phyloP scores from a whole-genome alignment of 768 basidiomycete genomes.

The Calocybe indica region DNA sequence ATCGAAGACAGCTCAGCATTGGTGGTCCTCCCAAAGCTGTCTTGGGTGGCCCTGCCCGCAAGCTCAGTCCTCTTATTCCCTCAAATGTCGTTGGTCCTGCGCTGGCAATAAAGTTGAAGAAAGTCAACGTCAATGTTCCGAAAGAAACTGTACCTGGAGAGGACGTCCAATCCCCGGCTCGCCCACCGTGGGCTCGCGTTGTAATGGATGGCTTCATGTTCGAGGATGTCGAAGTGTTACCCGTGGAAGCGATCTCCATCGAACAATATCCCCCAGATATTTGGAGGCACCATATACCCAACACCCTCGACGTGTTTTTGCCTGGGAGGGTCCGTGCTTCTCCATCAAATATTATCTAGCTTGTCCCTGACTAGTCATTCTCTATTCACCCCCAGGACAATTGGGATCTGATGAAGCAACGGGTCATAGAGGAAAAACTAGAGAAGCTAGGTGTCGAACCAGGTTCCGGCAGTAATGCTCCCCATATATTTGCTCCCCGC shows the following conservation, averaged over 20 bases:
- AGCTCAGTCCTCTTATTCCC: slow-evolving; percentile 59
- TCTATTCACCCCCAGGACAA: slow-evolving; percentile 39
- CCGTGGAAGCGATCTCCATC: slow-evolving; percentile 34
- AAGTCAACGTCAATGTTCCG: slow-evolving; percentile 65
- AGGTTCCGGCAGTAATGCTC: slow-evolving; percentile 45
- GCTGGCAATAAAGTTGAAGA: slow-evolving; percentile 52
- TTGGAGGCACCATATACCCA: slow-evolving; percentile 52
- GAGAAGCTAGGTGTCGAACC: slow-evolving; percentile 76
- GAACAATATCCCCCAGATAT: slow-evolving; percentile 62
- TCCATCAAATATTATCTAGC: slow-evolving; percentile 1
- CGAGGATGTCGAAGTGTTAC: slow-evolving; percentile 14
- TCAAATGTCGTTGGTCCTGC: slow-evolving; percentile 20
- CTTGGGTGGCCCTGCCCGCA: slow-evolving; percentile 74
- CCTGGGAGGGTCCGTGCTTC: slow-evolving; percentile 62
- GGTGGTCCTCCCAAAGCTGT: slow-evolving; percentile 88
- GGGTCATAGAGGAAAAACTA: slow-evolving; percentile 75
- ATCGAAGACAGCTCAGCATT: slow-evolving; percentile 65
- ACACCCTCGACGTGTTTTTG: slow-evolving; percentile 73
- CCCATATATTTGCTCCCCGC: slow-evolving; percentile 68
- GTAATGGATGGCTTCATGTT: slow-evolving; percentile 31
- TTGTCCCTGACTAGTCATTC: slow-evolving; percentile 7
- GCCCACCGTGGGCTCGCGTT: slow-evolving; percentile 55
- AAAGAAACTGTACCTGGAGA: slow-evolving; percentile 51
- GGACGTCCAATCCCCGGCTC: slow-evolving; percentile 33
- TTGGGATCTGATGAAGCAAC: slow-evolving; percentile 70